Conservation (phyloP, 257 asterid genomes). For the Plantago ovata region DNA sequence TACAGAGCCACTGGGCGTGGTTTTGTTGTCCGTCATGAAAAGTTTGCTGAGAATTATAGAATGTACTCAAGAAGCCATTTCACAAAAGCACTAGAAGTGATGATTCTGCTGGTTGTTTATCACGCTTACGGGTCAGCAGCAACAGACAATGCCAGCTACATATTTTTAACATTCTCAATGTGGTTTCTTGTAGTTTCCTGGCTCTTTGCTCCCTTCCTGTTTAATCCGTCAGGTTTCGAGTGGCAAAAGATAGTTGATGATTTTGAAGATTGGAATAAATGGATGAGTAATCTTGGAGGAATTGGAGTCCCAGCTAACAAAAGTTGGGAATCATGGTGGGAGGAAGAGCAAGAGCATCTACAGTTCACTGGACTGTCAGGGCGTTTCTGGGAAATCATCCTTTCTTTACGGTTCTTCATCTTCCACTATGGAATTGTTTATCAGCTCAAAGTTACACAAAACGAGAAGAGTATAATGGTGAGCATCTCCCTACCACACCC, state of each 20-base stretch:
- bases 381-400: conserved; percentile 62
- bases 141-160: conserved; percentile 22
- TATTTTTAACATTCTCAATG: conserved; percentile 53
- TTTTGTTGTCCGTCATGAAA: conserved; percentile 87
- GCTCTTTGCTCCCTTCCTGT: conserved; percentile 88
- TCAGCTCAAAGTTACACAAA: conserved; percentile 64
- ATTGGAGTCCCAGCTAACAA: conserved; percentile 83
- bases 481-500: conserved; percentile 20
- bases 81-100: conserved; percentile 76
- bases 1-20: conserved; percentile 99
- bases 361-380: conserved; percentile 64
- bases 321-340: conserved; percentile 99
- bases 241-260: conserved; percentile 99
- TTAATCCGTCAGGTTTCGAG: conserved; percentile 93
- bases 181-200: conserved; percentile 88
- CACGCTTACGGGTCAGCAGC: conserved; percentile 49
- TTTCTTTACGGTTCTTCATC: conserved; percentile 69
- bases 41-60: conserved; percentile 86
- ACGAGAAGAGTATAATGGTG: conserved; percentile 61
- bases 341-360: conserved; percentile 91
- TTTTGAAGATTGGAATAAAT: conserved; percentile 87
- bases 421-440: conserved; percentile 92
- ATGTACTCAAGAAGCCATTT: conserved; percentile 96
- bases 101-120: conserved; percentile 68
- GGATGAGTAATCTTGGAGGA: conserved; percentile 79